Conservation (phyloP, 345 rosid species). For the Rhizophora apiculata region DNA sequence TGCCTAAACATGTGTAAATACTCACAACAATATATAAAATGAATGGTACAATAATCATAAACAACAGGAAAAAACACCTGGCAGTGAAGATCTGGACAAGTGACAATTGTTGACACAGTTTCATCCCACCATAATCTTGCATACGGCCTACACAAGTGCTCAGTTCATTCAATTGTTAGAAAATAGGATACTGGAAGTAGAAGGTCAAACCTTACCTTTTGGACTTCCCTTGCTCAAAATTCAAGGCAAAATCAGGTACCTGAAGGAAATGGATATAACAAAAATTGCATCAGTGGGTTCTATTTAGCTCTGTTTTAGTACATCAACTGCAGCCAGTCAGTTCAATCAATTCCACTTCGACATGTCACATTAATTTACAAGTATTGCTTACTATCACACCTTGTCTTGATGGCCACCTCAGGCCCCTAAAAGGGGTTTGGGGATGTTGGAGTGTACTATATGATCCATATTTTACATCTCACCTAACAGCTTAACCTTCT, state of each 20-base stretch:
- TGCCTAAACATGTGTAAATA: slow-evolving; percentile 42
- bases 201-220: slow-evolving; percentile 48
- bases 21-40: slow-evolving; percentile 9
- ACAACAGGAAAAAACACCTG: slow-evolving; percentile 47
- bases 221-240: slow-evolving; percentile 71
- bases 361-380: no score
- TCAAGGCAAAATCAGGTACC: slow-evolving; percentile 74
- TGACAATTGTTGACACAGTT: slow-evolving; percentile 75
- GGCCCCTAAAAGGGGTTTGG: no score
- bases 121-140: slow-evolving; percentile 98
- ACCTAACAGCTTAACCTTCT: no score
- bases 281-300: background rate
- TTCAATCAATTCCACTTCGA: no score
- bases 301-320: background rate
- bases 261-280: slow-evolving; percentile 24
- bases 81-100: slow-evolving; percentile 54
- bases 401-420: no score
- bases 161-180: background rate
- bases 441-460: no score
- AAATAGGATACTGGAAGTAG: background rate
- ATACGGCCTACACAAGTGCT: slow-evolving; percentile 55
- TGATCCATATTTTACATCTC: no score
- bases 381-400: no score
- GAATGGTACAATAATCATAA: slow-evolving; percentile 10
- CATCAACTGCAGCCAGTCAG: no score